phyloP scores from a whole-genome alignment of 2,329 filamentous ascomycete species.

The Acephala macrosclerotiorum region DNA sequence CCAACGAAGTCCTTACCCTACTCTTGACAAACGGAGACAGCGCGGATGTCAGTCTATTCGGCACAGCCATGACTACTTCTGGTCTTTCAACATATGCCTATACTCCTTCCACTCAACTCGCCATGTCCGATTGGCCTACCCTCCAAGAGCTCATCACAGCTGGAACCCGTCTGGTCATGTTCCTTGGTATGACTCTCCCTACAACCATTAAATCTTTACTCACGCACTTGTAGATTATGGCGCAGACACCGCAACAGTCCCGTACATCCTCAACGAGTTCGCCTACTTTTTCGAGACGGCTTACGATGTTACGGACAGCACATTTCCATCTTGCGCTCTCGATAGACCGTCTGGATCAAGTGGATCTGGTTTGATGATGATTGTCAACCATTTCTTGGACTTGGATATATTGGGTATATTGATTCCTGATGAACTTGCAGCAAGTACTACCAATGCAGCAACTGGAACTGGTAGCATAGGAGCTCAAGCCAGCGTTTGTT shows the following conservation, averaged over 20 bases:
- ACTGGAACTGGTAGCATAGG: conserved; percentile 60
- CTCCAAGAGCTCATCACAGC: conserved; percentile 69
- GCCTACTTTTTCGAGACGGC: conserved; percentile 76
- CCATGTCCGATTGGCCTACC: conserved; percentile 65
- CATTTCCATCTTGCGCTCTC: conserved; percentile 70
- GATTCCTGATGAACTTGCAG: conserved; percentile 57
- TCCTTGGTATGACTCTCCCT: conserved; percentile 61
- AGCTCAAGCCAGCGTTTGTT: conserved; percentile 55
- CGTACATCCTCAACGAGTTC: conserved; percentile 71
- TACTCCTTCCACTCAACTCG: conserved; percentile 35
- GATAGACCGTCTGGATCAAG: conserved; percentile 62
- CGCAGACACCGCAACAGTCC: conserved; percentile 45
- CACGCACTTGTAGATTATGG: conserved; percentile 24
- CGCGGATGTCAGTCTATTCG: conserved; percentile 56
- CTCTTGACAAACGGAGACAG: conserved; percentile 71
- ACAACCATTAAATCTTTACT: neutral
- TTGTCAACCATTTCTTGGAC: conserved; percentile 73
- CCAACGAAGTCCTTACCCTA: conserved; percentile 67
- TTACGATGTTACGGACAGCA: conserved; percentile 63
- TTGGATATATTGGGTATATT: conserved; percentile 52
- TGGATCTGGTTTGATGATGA: conserved; percentile 57
- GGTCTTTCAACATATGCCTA: conserved; percentile 40
- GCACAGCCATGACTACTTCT: conserved; percentile 38
- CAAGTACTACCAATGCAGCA: conserved; percentile 56
- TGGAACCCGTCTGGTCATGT: conserved; percentile 71